Evolutionary conservation across 305 asterid genomes (phyloP).

Genomic region (Fraxinus latifolia): DNA sequence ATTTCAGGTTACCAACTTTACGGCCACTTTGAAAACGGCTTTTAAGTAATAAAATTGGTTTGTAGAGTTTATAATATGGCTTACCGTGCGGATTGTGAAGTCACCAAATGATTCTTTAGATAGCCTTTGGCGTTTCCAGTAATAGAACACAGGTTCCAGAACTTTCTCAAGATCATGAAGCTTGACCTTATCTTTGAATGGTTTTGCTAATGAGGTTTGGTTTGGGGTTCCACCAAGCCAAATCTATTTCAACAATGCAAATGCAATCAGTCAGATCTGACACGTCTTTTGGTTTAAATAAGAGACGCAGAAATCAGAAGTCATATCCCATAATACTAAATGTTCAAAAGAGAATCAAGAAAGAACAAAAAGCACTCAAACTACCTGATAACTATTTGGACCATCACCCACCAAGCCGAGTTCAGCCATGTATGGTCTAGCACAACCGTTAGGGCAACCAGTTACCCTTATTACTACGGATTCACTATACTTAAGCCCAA

Average conservation of each 20-base stretch:
- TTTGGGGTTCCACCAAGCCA: constrained; percentile 93
- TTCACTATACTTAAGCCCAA: constrained; percentile 80
- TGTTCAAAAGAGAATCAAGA: background rate
- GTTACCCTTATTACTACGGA: constrained; percentile 84
- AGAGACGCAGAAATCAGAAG: background rate
- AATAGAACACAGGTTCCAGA: constrained; percentile 76
- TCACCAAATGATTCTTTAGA: constrained; percentile 83
- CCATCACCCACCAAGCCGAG: constrained; percentile 95
- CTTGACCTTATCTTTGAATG: constrained; percentile 80
- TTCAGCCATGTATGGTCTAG: constrained; percentile 99
- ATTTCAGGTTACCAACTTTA: background rate
- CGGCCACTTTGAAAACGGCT: background rate
- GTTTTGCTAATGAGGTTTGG: constrained; percentile 67
- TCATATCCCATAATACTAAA: background rate
- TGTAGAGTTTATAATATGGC: constrained; percentile 19
- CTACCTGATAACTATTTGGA: constrained; percentile 92
- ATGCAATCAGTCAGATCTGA: background rate
- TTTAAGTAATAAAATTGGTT: background rate
- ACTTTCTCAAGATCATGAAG: constrained; percentile 84
- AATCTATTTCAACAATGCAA: constrained; percentile 36
- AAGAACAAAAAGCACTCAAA: background rate
- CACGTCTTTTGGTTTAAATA: background rate
- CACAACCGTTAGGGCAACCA: constrained; percentile 98
- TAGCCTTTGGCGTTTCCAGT: constrained; percentile 73
- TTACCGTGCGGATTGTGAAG: constrained; percentile 78